Evolutionary conservation across 2,329 filamentous ascomycete genomes (phyloP).

Genomic region (Aspergillus niger): DNA sequence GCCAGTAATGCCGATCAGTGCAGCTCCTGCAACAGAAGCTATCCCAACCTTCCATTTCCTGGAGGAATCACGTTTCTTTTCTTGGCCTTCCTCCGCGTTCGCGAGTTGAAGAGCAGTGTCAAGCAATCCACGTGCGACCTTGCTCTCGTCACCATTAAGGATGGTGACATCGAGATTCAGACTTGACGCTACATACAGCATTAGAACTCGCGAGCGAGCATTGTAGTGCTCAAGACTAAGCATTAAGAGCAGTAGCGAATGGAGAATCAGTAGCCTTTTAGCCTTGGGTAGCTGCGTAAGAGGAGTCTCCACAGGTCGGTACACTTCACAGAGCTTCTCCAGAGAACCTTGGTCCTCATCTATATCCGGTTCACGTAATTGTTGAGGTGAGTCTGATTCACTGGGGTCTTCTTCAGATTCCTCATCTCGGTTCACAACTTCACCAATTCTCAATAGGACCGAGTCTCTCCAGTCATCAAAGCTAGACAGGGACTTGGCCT

Average conservation of each 20-base stretch:
- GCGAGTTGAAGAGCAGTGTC: constrained; percentile 76
- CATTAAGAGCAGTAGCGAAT: constrained; percentile 70
- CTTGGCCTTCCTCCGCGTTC: constrained; percentile 73
- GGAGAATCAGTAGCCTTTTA: constrained; percentile 66
- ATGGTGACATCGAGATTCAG: constrained; percentile 66
- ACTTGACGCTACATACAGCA: constrained; percentile 70
- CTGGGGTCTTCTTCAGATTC: constrained; percentile 42
- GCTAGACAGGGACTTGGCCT: constrained; percentile 63
- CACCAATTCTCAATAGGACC: constrained; percentile 69
- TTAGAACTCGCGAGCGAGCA: constrained; percentile 70
- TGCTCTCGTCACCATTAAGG: constrained; percentile 71
- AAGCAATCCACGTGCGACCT: constrained; percentile 73
- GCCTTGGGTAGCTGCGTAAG: constrained; percentile 47
- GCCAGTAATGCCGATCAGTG: constrained; percentile 79
- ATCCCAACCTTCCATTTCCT: constrained; percentile 81
- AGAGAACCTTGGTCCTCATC: constrained; percentile 29
- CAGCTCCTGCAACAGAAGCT: constrained; percentile 83
- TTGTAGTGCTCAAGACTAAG: constrained; percentile 77
- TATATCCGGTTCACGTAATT: constrained; percentile 26
- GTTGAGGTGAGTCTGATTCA: constrained; percentile 32
- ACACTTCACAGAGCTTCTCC: constrained; percentile 44
- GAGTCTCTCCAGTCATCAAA: constrained; percentile 80
- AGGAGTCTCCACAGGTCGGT: constrained; percentile 61
- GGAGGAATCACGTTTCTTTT: constrained; percentile 64
- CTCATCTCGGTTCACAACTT: constrained; percentile 62